A percentile compares a stretch with the other conserved stretches of the same genome.
Evolutionary conservation across 75 land plant species (phyloP).

Genomic region (Picea glauca): DNA sequence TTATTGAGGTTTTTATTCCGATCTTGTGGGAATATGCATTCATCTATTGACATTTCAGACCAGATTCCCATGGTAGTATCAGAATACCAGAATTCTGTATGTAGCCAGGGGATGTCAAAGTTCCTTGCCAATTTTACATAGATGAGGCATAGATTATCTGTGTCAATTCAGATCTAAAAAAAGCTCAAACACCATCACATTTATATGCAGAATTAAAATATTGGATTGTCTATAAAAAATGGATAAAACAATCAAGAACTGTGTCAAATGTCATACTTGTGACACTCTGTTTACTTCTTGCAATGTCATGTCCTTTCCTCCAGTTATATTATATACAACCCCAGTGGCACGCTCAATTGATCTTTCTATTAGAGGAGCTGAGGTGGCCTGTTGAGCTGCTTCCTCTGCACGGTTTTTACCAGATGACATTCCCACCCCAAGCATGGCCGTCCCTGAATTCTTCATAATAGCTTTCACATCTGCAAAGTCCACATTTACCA

Average conservation of each 20-base stretch:
- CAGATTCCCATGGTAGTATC: too few relatives aligned
- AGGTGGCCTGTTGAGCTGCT: slow-evolving; percentile 90
- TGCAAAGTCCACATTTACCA: slow-evolving; percentile 96
- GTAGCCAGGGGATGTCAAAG: too few relatives aligned
- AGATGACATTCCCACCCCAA: slow-evolving; percentile 88
- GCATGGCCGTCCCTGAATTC: slow-evolving; percentile 88
- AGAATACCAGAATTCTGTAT: too few relatives aligned
- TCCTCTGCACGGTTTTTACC: slow-evolving; percentile 94
- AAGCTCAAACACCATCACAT: too few relatives aligned
- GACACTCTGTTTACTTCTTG: slow-evolving; percentile 92
- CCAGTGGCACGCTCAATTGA: slow-evolving; percentile 92
- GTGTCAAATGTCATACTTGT: slow-evolving; percentile 46
- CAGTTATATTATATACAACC: slow-evolving; percentile 90
- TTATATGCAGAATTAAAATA: too few relatives aligned
- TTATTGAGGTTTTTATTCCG: too few relatives aligned
- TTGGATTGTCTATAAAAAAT: too few relatives aligned
- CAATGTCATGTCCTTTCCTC: slow-evolving; percentile 88
- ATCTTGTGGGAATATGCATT: too few relatives aligned
- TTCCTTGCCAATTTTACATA: too few relatives aligned
- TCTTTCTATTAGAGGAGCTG: slow-evolving; percentile 84
- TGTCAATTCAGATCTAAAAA: too few relatives aligned
- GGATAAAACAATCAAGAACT: not conserved
- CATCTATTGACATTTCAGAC: too few relatives aligned
- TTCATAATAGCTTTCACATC: slow-evolving; percentile 92
- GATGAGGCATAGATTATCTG: too few relatives aligned